These are phyloP conservation scores for Vitis rupestris DNA, from an alignment of 164 flowering plant genomes.

Conservation along the genomic window DNA sequence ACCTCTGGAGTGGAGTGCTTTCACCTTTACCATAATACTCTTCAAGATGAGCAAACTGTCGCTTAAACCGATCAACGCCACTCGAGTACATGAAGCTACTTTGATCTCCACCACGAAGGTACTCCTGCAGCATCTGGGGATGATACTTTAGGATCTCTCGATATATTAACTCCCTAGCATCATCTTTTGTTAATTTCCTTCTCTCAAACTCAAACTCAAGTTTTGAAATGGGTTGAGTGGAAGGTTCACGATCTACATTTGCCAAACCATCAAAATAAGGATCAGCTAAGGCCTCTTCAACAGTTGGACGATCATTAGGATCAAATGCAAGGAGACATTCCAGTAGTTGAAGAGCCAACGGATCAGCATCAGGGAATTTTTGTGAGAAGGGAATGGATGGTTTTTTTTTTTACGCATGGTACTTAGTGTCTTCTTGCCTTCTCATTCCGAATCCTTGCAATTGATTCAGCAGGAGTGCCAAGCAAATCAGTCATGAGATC, in stretches of 20 bases:
- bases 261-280: constrained; percentile 65
- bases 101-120: constrained; percentile 58
- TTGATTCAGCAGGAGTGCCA: constrained; percentile 57
- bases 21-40: constrained; percentile 55
- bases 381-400: constrained; percentile 55
- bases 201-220: constrained; percentile 75
- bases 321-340: constrained; percentile 70
- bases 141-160: constrained; percentile 73
- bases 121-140: constrained; percentile 71
- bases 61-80: constrained; percentile 65
- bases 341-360: constrained; percentile 55
- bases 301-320: constrained; percentile 67
- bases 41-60: constrained; percentile 75
- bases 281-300: constrained; percentile 68
- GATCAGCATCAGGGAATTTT: constrained; percentile 70
- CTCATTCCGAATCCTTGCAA: constrained; percentile 68
- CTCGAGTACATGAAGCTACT: constrained; percentile 72
- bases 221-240: constrained; percentile 72
- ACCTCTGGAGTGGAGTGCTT: constrained; percentile 50
- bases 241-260: constrained; percentile 66
- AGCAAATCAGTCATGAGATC: constrained; percentile 66
- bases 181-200: constrained; percentile 64
- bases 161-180: constrained; percentile 67
- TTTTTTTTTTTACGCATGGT: constrained; percentile 51
- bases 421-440: constrained; percentile 68